Evolutionary conservation across 768 basidiomycete genomes (phyloP).

Genomic region (Mrakia hoshinonis): DNA sequence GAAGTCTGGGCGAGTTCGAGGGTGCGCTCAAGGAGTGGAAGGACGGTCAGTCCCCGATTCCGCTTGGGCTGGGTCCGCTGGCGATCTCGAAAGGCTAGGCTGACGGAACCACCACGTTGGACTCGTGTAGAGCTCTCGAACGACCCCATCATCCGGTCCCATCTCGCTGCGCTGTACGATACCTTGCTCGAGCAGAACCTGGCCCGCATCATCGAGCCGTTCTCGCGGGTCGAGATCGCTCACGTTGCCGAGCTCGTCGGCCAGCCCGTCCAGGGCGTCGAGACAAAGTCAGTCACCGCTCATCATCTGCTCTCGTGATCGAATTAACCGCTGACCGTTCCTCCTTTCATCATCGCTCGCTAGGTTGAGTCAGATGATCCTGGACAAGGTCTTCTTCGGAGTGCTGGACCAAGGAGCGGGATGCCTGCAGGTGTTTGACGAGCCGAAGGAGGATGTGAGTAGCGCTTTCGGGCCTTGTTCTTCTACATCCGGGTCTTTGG

Average conservation of each 20-base stretch:
- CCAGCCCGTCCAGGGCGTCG: conserved; percentile 77
- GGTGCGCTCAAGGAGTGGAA: conserved; percentile 76
- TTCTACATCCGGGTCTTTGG: background rate
- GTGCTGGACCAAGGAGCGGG: conserved; percentile 95
- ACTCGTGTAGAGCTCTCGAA: conserved; percentile 68
- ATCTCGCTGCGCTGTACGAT: conserved; percentile 88
- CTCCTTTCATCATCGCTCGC: background rate
- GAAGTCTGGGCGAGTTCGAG: conserved; percentile 84
- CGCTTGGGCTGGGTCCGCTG: background rate
- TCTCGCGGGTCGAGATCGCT: conserved; percentile 80
- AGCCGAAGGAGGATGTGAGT: conserved; percentile 74
- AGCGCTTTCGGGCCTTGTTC: conserved; percentile 6
- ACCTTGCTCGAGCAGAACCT: conserved; percentile 93
- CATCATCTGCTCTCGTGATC: background rate
- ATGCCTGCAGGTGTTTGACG: conserved; percentile 81
- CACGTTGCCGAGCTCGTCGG: conserved; percentile 80
- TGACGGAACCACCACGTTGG: background rate
- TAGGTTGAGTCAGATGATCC: conserved; percentile 94
- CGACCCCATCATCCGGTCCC: conserved; percentile 89
- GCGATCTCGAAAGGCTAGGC: background rate
- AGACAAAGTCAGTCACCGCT: conserved; percentile 62
- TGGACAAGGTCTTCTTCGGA: conserved; percentile 87
- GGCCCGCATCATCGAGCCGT: conserved; percentile 89
- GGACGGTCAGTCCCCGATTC: conserved; percentile 48
- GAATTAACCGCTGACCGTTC: background rate